Conservation (phyloP, 164 flowering plant genomes). For the Stephania cephalantha region DNA sequence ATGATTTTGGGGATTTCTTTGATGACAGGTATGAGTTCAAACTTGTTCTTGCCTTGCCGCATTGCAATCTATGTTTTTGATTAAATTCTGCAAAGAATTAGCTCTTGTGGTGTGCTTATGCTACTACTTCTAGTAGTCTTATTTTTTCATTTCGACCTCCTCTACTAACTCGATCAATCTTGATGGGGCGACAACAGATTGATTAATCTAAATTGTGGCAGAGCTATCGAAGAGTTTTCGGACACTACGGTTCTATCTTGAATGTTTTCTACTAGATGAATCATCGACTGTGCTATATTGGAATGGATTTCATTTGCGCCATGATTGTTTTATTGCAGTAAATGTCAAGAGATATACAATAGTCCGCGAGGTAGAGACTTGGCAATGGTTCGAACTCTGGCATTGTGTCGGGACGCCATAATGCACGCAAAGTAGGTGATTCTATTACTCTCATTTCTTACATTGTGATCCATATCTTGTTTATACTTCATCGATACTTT, state of each 20-base stretch:
- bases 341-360: conserved; percentile 56
- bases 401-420: conserved; percentile 66
- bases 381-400: conserved; percentile 70
- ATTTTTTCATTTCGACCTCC: too few relatives aligned
- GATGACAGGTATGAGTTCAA: conserved; percentile 41
- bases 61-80: too few relatives aligned
- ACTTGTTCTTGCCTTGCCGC: background rate
- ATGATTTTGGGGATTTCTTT: conserved; percentile 81
- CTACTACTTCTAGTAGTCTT: too few relatives aligned
- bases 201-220: background rate
- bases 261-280: background rate
- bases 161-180: too few relatives aligned
- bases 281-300: background rate
- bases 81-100: too few relatives aligned
- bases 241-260: background rate
- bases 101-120: too few relatives aligned
- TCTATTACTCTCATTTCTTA: background rate
- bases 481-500: background rate
- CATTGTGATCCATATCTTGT: background rate
- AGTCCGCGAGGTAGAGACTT: conserved; percentile 76
- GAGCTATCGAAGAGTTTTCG: background rate
- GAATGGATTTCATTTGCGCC: background rate
- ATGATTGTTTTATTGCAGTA: conserved; percentile 21
- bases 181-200: background rate
- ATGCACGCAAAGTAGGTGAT: conserved; percentile 66